Evolutionary conservation across 257 asterid genomes (phyloP).

Genomic region (Solanum ahanhuiri): DNA sequence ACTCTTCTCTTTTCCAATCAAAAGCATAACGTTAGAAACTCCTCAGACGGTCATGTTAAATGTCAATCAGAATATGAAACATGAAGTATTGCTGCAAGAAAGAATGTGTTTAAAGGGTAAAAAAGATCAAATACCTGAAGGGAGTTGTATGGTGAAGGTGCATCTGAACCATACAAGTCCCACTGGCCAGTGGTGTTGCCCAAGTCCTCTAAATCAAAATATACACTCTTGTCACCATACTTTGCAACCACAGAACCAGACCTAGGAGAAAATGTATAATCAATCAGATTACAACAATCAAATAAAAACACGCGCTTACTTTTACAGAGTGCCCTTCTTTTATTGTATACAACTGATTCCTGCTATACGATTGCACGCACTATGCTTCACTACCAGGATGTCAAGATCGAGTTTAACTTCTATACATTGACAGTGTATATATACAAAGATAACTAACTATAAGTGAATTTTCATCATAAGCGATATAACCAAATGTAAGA

Average conservation of each 20-base stretch:
- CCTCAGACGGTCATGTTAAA: background rate
- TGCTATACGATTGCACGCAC: rapidly evolving
- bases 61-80: background rate
- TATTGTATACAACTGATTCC: background rate
- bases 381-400: no score
- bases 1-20: background rate
- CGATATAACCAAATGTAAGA: background rate
- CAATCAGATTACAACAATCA: background rate
- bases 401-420: background rate
- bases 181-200: slow-evolving; percentile 94
- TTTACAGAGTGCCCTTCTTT: background rate
- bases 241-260: slow-evolving; percentile 73
- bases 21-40: background rate
- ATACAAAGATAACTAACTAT: no score
- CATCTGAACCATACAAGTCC: slow-evolving; percentile 97
- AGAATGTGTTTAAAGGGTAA: background rate
- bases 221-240: slow-evolving; percentile 88
- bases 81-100: background rate
- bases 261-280: slow-evolving; percentile 14
- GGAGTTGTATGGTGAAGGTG: slow-evolving; percentile 83
- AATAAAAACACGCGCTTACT: background rate
- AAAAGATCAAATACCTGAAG: slow-evolving; percentile 48
- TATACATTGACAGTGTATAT: background rate
- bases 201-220: slow-evolving; percentile 89
- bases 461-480: background rate